Conservation (phyloP, 2,329 filamentous ascomycete species). For the Claviceps citrina region DNA sequence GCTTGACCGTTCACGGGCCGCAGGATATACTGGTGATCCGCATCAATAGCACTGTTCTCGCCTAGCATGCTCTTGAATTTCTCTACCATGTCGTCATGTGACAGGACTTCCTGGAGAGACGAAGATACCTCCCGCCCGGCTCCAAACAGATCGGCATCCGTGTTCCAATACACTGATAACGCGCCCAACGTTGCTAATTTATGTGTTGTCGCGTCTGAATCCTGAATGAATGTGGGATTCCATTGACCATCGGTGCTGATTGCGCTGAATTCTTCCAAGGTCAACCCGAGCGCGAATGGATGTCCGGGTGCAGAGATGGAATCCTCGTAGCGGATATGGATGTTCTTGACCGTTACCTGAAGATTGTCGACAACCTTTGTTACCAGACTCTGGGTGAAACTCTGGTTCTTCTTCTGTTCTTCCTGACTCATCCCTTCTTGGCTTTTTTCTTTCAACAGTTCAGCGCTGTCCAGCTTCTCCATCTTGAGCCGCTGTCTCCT, state of each 20-base stretch:
- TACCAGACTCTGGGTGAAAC: conserved; percentile 85
- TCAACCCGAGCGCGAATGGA: conserved; percentile 84
- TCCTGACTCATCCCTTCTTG: conserved; percentile 88
- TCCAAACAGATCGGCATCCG: conserved; percentile 71
- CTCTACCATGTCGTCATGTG: conserved; percentile 62
- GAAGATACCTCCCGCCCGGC: conserved; percentile 53
- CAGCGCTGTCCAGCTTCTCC: conserved; percentile 93
- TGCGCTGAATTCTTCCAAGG: conserved; percentile 89
- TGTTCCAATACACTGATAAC: conserved; percentile 95
- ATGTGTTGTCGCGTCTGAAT: conserved; percentile 67
- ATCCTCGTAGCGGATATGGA: conserved; percentile 96
- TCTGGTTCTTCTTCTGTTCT: conserved; percentile 94
- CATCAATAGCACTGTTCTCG: conserved; percentile 42
- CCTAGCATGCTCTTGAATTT: conserved; percentile 69
- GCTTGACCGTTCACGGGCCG: conserved; percentile 92
- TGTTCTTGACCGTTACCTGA: conserved; percentile 94
- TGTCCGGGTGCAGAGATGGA: conserved; percentile 89
- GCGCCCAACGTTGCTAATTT: conserved; percentile 86
- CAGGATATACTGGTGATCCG: conserved; percentile 77
- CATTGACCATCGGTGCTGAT: conserved; percentile 90
- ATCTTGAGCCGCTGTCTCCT: conserved; percentile 88
- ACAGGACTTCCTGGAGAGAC: conserved; percentile 36
- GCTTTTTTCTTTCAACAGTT: conserved; percentile 81
- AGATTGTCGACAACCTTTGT: conserved; percentile 98
- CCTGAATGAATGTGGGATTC: conserved; percentile 91